Percentiles rank a stretch among this genome's conserved stretches.
phyloP scores from a whole-genome alignment of 768 basidiomycete species.

The Rhodotorula sphaerocarpa region DNA sequence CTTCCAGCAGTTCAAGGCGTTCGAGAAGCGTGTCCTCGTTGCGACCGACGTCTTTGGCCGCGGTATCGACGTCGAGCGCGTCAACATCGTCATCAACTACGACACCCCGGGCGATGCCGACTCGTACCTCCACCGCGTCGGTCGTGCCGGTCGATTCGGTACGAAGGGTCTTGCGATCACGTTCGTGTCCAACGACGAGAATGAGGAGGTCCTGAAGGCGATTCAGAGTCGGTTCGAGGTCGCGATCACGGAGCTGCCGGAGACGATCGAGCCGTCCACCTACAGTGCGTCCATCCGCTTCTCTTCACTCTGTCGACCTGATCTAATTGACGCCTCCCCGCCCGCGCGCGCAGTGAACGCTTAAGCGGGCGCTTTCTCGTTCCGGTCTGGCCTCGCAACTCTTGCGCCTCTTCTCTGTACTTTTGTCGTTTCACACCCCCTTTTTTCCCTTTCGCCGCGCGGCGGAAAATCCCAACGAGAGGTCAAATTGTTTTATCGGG shows the following conservation, averaged over 20 bases:
- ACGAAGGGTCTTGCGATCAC: slow-evolving; percentile 99
- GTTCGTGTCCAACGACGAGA: slow-evolving; percentile 83
- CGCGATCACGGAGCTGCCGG: slow-evolving; percentile 87
- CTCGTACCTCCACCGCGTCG: slow-evolving; percentile 96
- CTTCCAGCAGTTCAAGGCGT: slow-evolving; percentile 97
- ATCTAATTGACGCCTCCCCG: background rate
- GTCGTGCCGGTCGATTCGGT: slow-evolving; percentile 97
- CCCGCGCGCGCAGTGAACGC: slow-evolving; percentile 15
- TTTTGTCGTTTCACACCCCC: no score
- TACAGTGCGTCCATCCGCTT: slow-evolving; percentile 53
- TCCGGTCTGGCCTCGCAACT: no score
- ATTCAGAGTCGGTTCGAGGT: slow-evolving; percentile 98
- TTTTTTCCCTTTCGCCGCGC: no score
- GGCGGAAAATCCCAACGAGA: no score
- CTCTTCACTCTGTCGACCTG: background rate
- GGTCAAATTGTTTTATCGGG: no score
- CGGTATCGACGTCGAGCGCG: slow-evolving; percentile 98
- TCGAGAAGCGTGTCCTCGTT: slow-evolving; percentile 97
- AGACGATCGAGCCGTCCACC: slow-evolving; percentile 83
- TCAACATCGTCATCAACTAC: slow-evolving; percentile 97
- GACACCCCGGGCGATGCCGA: slow-evolving; percentile 96
- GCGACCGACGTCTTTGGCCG: slow-evolving; percentile 99
- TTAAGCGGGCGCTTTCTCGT: background rate
- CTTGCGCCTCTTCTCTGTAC: no score
- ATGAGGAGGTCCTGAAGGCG: slow-evolving; percentile 84